Conservation (phyloP, 1,139 yeast species). For the Suhomyces panamericanus region DNA sequence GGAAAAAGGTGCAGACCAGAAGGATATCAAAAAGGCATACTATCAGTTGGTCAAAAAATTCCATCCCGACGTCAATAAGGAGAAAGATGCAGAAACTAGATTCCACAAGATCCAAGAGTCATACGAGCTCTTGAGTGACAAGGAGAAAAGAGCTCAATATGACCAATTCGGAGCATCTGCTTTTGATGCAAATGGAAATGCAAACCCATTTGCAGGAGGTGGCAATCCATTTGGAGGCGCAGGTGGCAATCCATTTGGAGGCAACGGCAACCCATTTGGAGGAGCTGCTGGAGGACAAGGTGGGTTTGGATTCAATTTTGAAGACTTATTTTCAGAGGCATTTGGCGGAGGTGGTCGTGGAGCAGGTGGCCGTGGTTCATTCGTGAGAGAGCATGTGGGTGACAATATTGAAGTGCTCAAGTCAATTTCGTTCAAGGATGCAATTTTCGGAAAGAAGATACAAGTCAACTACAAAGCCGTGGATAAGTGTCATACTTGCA, state of each 20-base stretch:
- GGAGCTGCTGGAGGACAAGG: conserved; percentile 42
- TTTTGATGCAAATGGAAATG: conserved; percentile 66
- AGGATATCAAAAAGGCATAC: conserved; percentile 91
- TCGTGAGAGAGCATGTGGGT: conserved; percentile 79
- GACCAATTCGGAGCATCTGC: conserved; percentile 92
- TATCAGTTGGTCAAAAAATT: conserved; percentile 88
- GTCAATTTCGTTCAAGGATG: conserved; percentile 77
- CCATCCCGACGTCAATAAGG: conserved; percentile 97
- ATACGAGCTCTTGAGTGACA: conserved; percentile 86
- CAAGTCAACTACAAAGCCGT: conserved; percentile 71
- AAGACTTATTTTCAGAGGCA: conserved; percentile 83
- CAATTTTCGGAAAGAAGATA: conserved; percentile 76
- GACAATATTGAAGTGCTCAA: conserved; percentile 84
- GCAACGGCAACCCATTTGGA: conserved; percentile 1
- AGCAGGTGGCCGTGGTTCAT: conserved; percentile 37
- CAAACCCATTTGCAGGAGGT: conserved; percentile 54
- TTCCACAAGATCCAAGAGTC: conserved; percentile 95
- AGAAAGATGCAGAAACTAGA: conserved; percentile 78
- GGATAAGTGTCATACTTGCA: conserved; percentile 76
- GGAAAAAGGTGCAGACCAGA: conserved; percentile 64
- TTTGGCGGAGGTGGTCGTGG: conserved; percentile 49
- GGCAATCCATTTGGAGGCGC: conserved; percentile 44
- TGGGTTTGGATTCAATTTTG: conserved; percentile 67
- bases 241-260: conserved; percentile 37
- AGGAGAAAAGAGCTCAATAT: conserved; percentile 81